Conservation (phyloP, 495 filamentous ascomycete genomes). For the Cercophora sp. region DNA sequence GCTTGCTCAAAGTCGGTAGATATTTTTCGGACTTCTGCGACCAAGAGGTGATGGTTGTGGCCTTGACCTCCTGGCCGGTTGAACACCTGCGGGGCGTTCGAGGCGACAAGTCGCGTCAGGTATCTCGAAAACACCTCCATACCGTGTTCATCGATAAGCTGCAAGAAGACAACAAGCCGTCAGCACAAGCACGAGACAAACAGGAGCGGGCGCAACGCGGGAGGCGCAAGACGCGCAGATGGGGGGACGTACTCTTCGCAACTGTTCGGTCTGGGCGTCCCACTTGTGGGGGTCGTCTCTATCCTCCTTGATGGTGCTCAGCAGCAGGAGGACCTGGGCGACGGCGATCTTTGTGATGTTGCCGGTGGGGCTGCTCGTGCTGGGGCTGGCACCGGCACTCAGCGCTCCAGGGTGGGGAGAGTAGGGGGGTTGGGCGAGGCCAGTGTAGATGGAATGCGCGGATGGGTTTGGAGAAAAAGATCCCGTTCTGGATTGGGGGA, state of each 20-base stretch:
- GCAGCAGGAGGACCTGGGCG: constrained; percentile 88
- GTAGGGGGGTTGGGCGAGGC: constrained; percentile 48
- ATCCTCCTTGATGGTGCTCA: constrained; percentile 89
- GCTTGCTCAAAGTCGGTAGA: constrained; percentile 74
- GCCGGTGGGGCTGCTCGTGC: constrained; percentile 60
- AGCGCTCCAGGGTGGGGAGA: constrained; percentile 49
- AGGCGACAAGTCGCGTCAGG: constrained; percentile 79
- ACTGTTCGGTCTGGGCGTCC: constrained; percentile 85
- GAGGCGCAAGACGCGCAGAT: constrained; percentile 6
- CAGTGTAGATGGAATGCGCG: constrained; percentile 45
- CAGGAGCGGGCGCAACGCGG: not conserved
- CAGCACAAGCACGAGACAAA: not conserved
- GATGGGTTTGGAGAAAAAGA: constrained; percentile 53
- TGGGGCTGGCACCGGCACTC: constrained; percentile 58
- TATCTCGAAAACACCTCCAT: constrained; percentile 96
- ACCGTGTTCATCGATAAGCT: constrained; percentile 92
- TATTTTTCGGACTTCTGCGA: constrained; percentile 81
- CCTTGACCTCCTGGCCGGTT: constrained; percentile 60
- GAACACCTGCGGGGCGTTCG: constrained; percentile 84
- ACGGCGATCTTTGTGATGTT: constrained; percentile 81
- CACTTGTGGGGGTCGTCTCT: constrained; percentile 88
- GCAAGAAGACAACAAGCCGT: constrained; percentile 2
- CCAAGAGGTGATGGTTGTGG: constrained; percentile 75
- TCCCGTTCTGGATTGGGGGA: constrained; percentile 43
- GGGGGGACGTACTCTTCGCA: constrained; percentile 68